These are phyloP conservation scores for Lipomyces mesembrius DNA, from an alignment of 805 yeast species.

Conservation along the genomic window DNA sequence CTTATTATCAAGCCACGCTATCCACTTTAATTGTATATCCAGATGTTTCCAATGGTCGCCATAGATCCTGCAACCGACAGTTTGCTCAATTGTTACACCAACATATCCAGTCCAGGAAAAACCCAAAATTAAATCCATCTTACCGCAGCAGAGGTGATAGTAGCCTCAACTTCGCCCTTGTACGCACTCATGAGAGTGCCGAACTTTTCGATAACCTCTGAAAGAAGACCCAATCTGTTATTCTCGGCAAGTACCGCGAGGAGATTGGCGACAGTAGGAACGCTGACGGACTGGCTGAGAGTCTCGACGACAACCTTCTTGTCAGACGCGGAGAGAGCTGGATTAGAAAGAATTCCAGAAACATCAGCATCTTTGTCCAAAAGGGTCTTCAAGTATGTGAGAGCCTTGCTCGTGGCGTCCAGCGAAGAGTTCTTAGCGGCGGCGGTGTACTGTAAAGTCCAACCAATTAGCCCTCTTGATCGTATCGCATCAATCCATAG, in stretches of 20 bases:
- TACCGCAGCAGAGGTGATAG: slow-evolving; percentile 77
- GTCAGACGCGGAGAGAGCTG: slow-evolving; percentile 77
- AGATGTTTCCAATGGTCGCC: background rate
- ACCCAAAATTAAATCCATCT: slow-evolving; percentile 7
- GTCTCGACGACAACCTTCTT: slow-evolving; percentile 71
- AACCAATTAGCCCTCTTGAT: background rate
- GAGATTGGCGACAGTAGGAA: slow-evolving; percentile 73
- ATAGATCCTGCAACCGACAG: background rate
- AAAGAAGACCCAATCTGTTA: slow-evolving; percentile 82
- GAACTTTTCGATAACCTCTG: slow-evolving; percentile 70
- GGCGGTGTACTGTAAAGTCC: slow-evolving; percentile 63
- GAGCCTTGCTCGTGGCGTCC: slow-evolving; percentile 69
- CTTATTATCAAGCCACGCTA: background rate
- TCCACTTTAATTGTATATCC: background rate
- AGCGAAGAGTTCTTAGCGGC: slow-evolving; percentile 80
- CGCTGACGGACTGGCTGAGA: slow-evolving; percentile 58
- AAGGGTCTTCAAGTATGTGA: slow-evolving; percentile 60
- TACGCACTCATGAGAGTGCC: slow-evolving; percentile 80
- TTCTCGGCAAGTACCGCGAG: slow-evolving; percentile 86
- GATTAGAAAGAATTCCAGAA: slow-evolving; percentile 68
- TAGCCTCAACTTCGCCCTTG: slow-evolving; percentile 90
- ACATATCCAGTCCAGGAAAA: no score
- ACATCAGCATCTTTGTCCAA: slow-evolving; percentile 68
- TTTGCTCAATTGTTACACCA: background rate
- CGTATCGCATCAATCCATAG: background rate